Evolutionary conservation across 2,329 filamentous ascomycete species (phyloP).

Genomic region (Thielaviopsis euricoi): DNA sequence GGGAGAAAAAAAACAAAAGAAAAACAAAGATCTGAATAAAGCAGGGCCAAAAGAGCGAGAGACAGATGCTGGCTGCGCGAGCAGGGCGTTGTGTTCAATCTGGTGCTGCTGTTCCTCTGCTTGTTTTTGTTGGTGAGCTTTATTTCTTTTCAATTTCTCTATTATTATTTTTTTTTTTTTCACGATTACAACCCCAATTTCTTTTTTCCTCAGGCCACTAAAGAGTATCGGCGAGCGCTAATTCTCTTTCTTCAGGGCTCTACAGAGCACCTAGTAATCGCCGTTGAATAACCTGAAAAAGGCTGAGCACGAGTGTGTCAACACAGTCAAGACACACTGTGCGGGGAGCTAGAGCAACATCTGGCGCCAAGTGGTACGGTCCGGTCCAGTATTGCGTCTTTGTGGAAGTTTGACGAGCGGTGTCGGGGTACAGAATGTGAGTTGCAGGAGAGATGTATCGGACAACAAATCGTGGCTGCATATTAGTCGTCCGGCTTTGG

Average conservation of each 20-base stretch:
- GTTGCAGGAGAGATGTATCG: too few species aligned
- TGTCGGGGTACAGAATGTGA: background rate
- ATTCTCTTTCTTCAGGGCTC: background rate
- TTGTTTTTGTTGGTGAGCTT: background rate
- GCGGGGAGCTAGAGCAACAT: too few species aligned
- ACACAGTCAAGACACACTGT: background rate
- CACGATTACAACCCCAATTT: too few species aligned
- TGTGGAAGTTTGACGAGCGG: background rate
- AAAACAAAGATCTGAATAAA: too few species aligned
- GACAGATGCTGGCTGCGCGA: background rate
- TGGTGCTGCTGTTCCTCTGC: background rate
- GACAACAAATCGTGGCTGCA: background rate
- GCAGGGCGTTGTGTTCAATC: background rate
- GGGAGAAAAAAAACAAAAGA: background rate
- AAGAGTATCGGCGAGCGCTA: background rate
- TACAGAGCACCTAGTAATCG: background rate
- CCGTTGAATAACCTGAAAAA: background rate
- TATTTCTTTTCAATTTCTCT: too few species aligned
- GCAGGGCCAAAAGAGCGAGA: background rate
- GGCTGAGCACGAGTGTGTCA: background rate
- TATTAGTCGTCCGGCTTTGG: background rate
- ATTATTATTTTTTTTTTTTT: too few species aligned
- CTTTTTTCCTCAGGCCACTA: too few species aligned
- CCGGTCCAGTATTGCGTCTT: background rate
- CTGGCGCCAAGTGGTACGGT: background rate